Evolutionary conservation across 2,329 filamentous ascomycete genomes (phyloP).

Genomic region (Colletotrichum brevisporum): DNA sequence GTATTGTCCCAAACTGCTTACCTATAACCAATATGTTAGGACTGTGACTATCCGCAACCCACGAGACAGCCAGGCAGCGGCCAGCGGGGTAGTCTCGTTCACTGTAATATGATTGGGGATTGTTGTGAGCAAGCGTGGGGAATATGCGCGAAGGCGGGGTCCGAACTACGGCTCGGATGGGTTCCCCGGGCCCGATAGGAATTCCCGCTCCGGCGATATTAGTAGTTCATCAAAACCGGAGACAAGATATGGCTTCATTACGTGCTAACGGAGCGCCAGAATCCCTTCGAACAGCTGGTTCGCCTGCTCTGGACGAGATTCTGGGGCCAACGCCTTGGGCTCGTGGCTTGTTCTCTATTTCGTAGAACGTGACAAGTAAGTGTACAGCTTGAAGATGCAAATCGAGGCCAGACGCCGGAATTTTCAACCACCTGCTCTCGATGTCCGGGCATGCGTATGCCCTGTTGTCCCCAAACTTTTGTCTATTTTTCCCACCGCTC

Average conservation of each 20-base stretch:
- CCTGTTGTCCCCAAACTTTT: slow-evolving; percentile 35
- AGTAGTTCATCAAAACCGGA: too few species aligned
- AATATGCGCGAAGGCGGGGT: slow-evolving; percentile 12
- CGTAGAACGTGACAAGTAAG: slow-evolving; percentile 23
- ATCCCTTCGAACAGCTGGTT: not conserved
- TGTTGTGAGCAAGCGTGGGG: slow-evolving; percentile 9
- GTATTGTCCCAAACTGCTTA: not conserved
- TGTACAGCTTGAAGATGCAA: slow-evolving; percentile 29
- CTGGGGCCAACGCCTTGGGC: not conserved
- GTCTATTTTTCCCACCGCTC: slow-evolving; percentile 31
- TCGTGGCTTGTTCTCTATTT: slow-evolving; percentile 32
- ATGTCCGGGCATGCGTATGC: slow-evolving; percentile 22
- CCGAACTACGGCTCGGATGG: not conserved
- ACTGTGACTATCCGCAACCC: not conserved
- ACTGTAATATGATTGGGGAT: slow-evolving; percentile 10
- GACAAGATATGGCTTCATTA: too few species aligned
- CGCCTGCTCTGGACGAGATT: not conserved
- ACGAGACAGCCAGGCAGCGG: slow-evolving; percentile 10
- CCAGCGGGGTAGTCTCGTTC: slow-evolving; percentile 2
- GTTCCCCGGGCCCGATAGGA: not conserved
- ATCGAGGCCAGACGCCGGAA: slow-evolving; percentile 8
- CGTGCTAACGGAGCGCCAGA: not conserved
- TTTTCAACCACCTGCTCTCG: slow-evolving; percentile 17
- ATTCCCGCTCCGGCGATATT: not conserved
- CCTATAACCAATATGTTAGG: not conserved